Percentiles rank a stretch among this genome's conserved stretches.
phyloP scores from a whole-genome alignment of 2,329 filamentous ascomycete species.

The Pseudogymnoascus pannorum region DNA sequence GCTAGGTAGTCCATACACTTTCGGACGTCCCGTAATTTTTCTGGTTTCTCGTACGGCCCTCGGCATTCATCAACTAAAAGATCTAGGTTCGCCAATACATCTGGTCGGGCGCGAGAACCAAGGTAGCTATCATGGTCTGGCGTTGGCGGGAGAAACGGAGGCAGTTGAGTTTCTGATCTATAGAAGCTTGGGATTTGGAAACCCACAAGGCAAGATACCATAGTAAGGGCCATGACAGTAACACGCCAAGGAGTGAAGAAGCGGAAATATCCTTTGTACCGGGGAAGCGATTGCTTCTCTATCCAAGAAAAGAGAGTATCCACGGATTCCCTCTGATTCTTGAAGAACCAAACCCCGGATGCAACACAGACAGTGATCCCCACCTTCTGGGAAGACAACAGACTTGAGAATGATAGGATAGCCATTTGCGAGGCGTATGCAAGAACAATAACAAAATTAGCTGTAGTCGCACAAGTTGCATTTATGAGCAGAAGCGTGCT shows the following conservation, averaged over 20 bases:
- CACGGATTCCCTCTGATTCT: neutral
- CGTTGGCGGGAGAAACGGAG: neutral
- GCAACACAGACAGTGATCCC: neutral
- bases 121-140: neutral
- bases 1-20: neutral
- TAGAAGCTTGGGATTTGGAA: neutral
- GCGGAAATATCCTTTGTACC: neutral
- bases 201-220: neutral
- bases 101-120: neutral
- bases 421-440: neutral
- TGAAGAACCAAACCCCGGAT: neutral
- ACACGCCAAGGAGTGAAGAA: neutral
- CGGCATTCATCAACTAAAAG: neutral
- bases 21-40: neutral
- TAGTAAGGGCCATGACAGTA: neutral
- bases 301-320: neutral
- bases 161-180: neutral
- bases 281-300: neutral
- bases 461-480: neutral
- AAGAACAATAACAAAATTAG: neutral
- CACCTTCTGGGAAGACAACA: neutral
- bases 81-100: neutral
- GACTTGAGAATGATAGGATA: neutral
- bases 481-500: neutral
- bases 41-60: neutral